phyloP scores from a whole-genome alignment of 2,329 filamentous ascomycete genomes.

The Fusarium concolor region DNA sequence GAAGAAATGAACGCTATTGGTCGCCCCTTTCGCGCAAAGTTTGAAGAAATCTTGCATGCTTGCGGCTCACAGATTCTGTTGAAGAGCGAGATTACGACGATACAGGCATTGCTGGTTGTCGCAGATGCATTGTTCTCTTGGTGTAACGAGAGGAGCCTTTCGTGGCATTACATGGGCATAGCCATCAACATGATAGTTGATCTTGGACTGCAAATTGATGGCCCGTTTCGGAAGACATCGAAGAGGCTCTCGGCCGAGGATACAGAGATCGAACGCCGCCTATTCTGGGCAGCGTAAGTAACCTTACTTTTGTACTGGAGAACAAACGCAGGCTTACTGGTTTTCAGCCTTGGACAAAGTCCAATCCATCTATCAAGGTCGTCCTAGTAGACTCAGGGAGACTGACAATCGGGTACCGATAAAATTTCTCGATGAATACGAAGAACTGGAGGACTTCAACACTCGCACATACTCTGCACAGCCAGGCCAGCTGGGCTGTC shows the following conservation, averaged over 20 bases:
- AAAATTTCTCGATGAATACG: constrained; percentile 59
- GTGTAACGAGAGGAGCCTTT: constrained; percentile 20
- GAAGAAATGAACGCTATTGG: background rate
- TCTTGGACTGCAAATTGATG: constrained; percentile 12
- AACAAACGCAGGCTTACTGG: no score
- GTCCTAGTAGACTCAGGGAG: constrained; percentile 58
- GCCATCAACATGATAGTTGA: constrained; percentile 27
- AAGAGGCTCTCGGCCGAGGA: constrained; percentile 54
- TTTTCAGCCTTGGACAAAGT: constrained; percentile 58
- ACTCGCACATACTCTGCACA: constrained; percentile 54
- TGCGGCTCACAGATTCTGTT: background rate
- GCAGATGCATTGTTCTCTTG: constrained; percentile 1
- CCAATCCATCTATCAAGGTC: constrained; percentile 64
- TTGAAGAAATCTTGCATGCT: background rate
- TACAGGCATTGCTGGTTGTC: constrained; percentile 2
- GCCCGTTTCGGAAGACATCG: accelerated
- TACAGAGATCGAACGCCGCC: constrained; percentile 56
- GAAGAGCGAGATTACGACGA: constrained; percentile 15
- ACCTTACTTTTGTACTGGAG: no score
- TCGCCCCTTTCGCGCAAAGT: constrained; percentile 12
- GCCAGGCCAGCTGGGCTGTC: constrained; percentile 48
- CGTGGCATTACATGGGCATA: constrained; percentile 27
- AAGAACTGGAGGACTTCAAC: constrained; percentile 62
- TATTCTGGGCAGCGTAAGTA: constrained; percentile 45
- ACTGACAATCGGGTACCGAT: constrained; percentile 58